These are phyloP conservation scores for Auricularia sp. DNA, from an alignment of 768 basidiomycete species.

Conservation along the genomic window DNA sequence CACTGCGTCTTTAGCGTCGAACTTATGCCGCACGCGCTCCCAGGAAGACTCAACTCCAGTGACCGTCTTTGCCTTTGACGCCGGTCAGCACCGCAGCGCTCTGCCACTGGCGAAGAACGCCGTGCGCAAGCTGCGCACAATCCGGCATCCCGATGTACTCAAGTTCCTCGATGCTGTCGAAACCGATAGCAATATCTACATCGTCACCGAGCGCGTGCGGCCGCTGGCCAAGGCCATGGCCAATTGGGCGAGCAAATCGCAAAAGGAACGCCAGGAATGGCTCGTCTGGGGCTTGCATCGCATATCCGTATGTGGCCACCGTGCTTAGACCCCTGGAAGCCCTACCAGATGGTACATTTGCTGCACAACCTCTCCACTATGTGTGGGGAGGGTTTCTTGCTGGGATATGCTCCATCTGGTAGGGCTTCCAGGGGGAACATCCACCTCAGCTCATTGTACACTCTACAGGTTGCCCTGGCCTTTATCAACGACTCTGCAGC, in stretches of 20 bases:
- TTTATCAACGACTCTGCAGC: constrained; percentile 81
- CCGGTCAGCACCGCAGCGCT: constrained; percentile 46
- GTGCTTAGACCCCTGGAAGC: not conserved
- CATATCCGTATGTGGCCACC: constrained; percentile 54
- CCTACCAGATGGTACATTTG: no score
- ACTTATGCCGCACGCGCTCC: not conserved
- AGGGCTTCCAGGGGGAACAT: no score
- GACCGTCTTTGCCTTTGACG: constrained; percentile 89
- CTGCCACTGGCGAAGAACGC: constrained; percentile 81
- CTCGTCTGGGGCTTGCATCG: constrained; percentile 89
- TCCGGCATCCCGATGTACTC: constrained; percentile 91
- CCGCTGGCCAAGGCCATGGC: constrained; percentile 58
- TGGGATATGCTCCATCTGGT: no score
- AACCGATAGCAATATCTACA: constrained; percentile 75
- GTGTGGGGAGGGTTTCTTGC: no score
- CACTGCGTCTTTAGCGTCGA: constrained; percentile 7
- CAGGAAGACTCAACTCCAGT: constrained; percentile 83
- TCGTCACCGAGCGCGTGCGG: constrained; percentile 89
- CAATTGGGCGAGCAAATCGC: constrained; percentile 50
- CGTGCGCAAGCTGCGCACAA: constrained; percentile 78
- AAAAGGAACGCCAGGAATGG: constrained; percentile 76
- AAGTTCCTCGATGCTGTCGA: constrained; percentile 93
- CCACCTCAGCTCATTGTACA: not conserved
- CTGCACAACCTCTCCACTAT: no score
- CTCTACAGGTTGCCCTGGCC: constrained; percentile 64